A percentile compares a stretch with the other conserved stretches of the same genome.
phyloP scores from a whole-genome alignment of 2,329 filamentous ascomycete genomes.

The Berkeleyomyces basicola region DNA sequence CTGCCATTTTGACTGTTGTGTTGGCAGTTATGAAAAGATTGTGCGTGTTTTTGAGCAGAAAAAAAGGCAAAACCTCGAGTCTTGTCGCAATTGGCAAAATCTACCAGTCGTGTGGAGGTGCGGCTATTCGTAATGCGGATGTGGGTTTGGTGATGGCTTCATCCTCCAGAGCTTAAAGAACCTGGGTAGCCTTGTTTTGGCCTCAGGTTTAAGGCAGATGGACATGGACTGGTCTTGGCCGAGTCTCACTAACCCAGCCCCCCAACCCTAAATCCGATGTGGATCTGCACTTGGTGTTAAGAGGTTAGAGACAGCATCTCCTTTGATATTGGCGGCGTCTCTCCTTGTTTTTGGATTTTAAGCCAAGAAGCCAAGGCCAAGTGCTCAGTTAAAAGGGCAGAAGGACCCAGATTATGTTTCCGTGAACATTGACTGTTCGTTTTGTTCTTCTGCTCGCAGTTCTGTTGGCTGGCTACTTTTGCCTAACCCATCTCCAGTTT shows the following conservation, averaged over 20 bases:
- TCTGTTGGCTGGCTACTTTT: too few species aligned
- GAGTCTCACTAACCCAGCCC: neutral
- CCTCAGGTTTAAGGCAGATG: neutral
- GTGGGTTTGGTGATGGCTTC: neutral
- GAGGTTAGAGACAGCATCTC: too few species aligned
- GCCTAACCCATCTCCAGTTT: too few species aligned
- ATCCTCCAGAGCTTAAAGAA: neutral
- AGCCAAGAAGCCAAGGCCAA: too few species aligned
- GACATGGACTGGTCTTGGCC: neutral
- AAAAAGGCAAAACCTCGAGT: neutral
- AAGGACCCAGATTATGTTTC: too few species aligned
- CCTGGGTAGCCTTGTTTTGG: neutral
- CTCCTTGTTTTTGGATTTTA: too few species aligned
- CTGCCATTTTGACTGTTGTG: slow-evolving; percentile 6
- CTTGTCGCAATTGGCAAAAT: neutral
- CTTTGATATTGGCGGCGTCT: too few species aligned
- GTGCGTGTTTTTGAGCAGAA: neutral
- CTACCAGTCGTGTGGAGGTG: neutral
- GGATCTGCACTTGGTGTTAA: neutral
- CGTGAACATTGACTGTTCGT: too few species aligned
- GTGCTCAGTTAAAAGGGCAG: too few species aligned
- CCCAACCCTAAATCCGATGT: neutral
- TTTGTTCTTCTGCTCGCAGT: too few species aligned
- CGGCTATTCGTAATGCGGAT: neutral
- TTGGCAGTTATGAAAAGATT: neutral